These are phyloP conservation scores for Trypanosoma lewisi DNA, from an alignment of 208 protist genomes.

Conservation along the genomic window DNA sequence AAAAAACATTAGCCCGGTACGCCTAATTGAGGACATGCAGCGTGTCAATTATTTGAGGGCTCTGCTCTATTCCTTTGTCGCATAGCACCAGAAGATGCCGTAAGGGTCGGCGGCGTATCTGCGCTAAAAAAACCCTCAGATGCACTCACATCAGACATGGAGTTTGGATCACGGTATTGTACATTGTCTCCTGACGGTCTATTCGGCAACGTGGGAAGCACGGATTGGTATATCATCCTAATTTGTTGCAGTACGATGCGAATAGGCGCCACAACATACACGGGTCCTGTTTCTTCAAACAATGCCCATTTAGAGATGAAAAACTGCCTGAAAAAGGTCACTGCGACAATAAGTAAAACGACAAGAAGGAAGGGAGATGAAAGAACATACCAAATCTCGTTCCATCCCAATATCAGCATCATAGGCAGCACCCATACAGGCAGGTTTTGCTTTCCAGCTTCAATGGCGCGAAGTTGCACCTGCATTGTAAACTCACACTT, in stretches of 20 bases:
- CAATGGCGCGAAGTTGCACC: constrained; percentile 66
- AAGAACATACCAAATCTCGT: constrained; percentile 81
- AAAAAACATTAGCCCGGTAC: too few relatives aligned
- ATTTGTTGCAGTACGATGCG: constrained; percentile 29
- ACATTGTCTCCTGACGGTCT: not conserved
- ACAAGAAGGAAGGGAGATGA: constrained; percentile 68
- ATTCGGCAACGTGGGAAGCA: not conserved
- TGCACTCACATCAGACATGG: constrained; percentile 11
- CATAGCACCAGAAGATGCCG: not conserved
- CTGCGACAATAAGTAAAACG: constrained; percentile 38
- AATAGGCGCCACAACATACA: constrained; percentile 52
- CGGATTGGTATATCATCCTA: not conserved
- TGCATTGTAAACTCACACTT: constrained; percentile 85
- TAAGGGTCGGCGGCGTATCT: not conserved
- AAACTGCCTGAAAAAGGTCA: constrained; percentile 66
- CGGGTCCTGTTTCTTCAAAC: constrained; percentile 72
- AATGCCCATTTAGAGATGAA: constrained; percentile 69
- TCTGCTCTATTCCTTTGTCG: not conserved
- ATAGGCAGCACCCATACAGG: constrained; percentile 76
- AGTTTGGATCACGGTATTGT: constrained; percentile 14
- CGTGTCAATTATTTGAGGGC: too few relatives aligned
- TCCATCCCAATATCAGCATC: constrained; percentile 72
- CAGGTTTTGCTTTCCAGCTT: constrained; percentile 53
- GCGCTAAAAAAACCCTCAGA: too few relatives aligned
- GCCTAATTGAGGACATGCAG: too few relatives aligned